phyloP scores from a whole-genome alignment of 768 basidiomycete species.

The Suillus subluteus region DNA sequence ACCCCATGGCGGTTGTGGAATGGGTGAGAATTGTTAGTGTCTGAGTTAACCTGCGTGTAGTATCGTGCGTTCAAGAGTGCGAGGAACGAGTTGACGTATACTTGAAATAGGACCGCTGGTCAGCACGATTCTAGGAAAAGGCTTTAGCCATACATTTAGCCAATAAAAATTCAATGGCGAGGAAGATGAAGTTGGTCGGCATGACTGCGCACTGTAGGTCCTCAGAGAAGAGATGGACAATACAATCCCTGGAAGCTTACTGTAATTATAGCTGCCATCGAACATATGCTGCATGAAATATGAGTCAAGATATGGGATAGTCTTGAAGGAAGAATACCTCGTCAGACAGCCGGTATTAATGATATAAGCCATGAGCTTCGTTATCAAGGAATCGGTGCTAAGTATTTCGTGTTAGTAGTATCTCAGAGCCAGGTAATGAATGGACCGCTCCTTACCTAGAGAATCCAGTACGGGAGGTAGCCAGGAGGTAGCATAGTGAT shows the following conservation, averaged over 20 bases:
- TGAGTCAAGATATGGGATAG: background rate
- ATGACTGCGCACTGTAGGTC: constrained; percentile 5
- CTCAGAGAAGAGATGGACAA: background rate
- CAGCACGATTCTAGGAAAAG: background rate
- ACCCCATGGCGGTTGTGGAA: background rate
- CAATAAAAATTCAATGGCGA: background rate
- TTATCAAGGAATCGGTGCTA: constrained; percentile 9
- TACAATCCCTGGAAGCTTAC: background rate
- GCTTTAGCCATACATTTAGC: background rate
- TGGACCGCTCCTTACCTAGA: background rate
- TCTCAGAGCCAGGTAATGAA: background rate
- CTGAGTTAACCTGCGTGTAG: background rate
- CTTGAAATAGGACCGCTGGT: background rate
- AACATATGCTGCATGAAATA: constrained; percentile 4
- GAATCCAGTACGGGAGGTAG: constrained; percentile 1
- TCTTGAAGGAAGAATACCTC: background rate
- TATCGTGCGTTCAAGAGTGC: constrained; percentile 2
- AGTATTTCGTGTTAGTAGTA: background rate
- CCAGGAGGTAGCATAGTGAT: constrained; percentile 8
- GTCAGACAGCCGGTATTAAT: constrained; percentile 5
- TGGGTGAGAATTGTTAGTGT: background rate
- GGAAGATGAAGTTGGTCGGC: constrained; percentile 9
- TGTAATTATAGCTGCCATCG: background rate
- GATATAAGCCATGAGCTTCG: background rate
- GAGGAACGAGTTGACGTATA: constrained; percentile 2